Evolutionary conservation across 2,329 filamentous ascomycete species (phyloP), one percentile per base, ranked within the genome.

Genomic region (Arachnomyces sp.): DNA sequence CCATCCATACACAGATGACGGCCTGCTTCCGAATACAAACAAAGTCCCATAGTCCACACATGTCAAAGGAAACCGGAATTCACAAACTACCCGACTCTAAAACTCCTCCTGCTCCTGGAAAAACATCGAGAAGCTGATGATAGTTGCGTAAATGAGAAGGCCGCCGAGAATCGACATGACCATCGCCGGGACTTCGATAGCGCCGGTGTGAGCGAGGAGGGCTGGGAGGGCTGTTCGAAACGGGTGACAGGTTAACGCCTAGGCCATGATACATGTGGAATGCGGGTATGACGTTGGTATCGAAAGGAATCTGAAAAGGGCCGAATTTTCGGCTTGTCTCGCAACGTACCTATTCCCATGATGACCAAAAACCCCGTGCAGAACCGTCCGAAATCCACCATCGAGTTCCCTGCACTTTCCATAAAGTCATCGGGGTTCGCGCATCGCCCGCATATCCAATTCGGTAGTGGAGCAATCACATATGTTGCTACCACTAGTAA

Each of bases 81-180:
- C 20, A 25, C 5, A 9, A 25, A 25, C 20, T 25, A 25, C 9
- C 20, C 9, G 20, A 9, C 9, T 55, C 68, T 67, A 96, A 64
- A 96, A 98, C 55, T 96, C 92, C 59, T 94, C 84, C 62, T 96
- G 88, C 66, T 96, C 89, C 61, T 90, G 84, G 73, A 98, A 98
- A 71, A 96, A 98, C 80, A 95, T 84, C 50, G 84, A 82, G 65
- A 98, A 98, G 68, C 84, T 92, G 67, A 98, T 93, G 60, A 98
- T 95, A 36, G 92, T 98, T 42, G 87, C 86, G 67, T 98, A 98
- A 61, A 98, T 98, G 60, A 98, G 70, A 44, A 95, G 71, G 38
- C 92, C 92, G 18, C 92, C 92, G 38, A 90, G 68, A 53, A 98
- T 84, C 38, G 85, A 93, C 92, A 98, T 98, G 60, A 87, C 70